A percentile compares a stretch with the other conserved stretches of the same genome.
Conservation (phyloP, 1,284 basidiomycete species). For the Agaricales sp. region DNA sequence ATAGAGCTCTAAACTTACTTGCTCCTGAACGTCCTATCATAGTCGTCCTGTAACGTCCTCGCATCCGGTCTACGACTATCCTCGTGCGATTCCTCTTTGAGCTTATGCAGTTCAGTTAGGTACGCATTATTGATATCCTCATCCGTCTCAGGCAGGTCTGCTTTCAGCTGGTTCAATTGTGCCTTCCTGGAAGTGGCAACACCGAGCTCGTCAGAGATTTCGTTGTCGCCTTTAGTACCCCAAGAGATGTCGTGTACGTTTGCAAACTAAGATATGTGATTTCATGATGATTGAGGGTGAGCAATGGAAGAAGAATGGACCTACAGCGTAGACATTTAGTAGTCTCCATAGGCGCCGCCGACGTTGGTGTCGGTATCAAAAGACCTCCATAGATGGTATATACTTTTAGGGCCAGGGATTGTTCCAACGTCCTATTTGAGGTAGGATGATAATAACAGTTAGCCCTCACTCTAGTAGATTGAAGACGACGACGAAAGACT, state of each 20-base stretch:
- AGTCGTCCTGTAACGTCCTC: slow-evolving; percentile 79
- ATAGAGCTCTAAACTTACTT: slow-evolving; percentile 37
- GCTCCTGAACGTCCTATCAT: slow-evolving; percentile 80
- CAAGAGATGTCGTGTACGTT: slow-evolving; percentile 86
- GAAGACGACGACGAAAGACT: background rate
- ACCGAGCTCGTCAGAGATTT: slow-evolving; percentile 74
- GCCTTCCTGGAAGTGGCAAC: slow-evolving; percentile 50
- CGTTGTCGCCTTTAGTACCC: slow-evolving; percentile 91
- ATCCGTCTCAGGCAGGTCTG: slow-evolving; percentile 70
- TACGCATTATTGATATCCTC: slow-evolving; percentile 84
- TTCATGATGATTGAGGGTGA: slow-evolving; percentile 4
- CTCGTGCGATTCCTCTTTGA: slow-evolving; percentile 69
- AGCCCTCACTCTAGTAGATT: background rate
- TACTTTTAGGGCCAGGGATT: slow-evolving; percentile 79
- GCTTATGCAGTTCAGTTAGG: slow-evolving; percentile 72
- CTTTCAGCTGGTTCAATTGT: slow-evolving; percentile 61
- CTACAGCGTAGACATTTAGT: slow-evolving; percentile 79
- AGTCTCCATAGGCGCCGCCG: slow-evolving; percentile 96
- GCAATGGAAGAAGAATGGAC: slow-evolving; percentile 18
- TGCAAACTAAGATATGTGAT: slow-evolving; percentile 45
- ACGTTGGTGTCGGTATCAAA: slow-evolving; percentile 96
- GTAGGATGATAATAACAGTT: background rate
- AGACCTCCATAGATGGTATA: slow-evolving; percentile 96
- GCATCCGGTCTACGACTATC: slow-evolving; percentile 50
- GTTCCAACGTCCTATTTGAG: slow-evolving; percentile 80